Base-by-base conservation (phyloP, 2,329 filamentous ascomycete genomes). In the Calcarisporium arbuscula region DNA sequence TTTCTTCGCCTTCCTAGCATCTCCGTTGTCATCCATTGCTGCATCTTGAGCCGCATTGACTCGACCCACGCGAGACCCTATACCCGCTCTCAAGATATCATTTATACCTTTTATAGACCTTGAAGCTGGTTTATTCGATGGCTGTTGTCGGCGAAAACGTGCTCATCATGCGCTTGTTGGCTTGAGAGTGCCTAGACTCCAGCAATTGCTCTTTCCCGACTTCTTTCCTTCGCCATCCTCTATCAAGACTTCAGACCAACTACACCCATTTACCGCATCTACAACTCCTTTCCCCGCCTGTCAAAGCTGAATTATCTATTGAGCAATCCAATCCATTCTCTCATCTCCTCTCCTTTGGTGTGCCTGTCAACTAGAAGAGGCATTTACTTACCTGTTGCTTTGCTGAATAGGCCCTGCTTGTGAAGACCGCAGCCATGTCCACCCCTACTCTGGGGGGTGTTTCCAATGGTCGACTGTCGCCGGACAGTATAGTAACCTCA, bases 401-500 rank as follows among this genome's bases (percentile, higher is more conserved):
- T 53, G 47, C 47, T 36, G 40, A 62, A 56, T 52, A 56, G 51
- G 71, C 71, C 77, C 73, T 70, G 56, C 69, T 72, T 68, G 65
- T 69, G 63, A 72, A 74, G 65, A 68, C 69, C 61, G 70, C 69
- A 65, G 73, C 68, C 56, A 77, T 82, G 68, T 76, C 75, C 65
- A 71, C 70, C 62, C 72, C 76, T 55, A 68, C 72, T 51, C 68
- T 78, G 61, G 62, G 65, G 48, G 70, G 75, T 62, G 68, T 77
- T 54, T 69, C 73, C 52, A 85, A 87, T 62, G 82, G 82, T 54
- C 74, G 80, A 60, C 55, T 67, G 50, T 74, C 75, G 54, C 71
- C 75, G 48, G 61, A 68, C 45, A 65, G 68, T 48, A 62, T 68
- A 47, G 60, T 54, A 39, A 55, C 53, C 35, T 56, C 60, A 36